Evolutionary conservation across 2,329 filamentous ascomycete species (phyloP).

Genomic region (Didymella glomerata): DNA sequence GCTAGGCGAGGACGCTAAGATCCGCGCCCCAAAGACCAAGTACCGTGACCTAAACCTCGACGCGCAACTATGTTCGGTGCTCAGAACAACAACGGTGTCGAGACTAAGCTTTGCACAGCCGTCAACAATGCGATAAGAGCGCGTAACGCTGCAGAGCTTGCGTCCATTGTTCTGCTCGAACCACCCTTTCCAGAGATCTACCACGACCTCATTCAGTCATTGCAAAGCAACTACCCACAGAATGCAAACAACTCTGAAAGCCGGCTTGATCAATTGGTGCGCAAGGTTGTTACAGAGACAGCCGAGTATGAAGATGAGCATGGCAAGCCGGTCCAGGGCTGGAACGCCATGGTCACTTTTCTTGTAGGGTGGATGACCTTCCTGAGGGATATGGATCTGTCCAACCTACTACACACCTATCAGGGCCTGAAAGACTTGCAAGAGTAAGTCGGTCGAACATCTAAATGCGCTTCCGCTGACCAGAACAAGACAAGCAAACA

Average conservation of each 20-base stretch:
- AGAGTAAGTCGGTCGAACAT: slow-evolving; percentile 65
- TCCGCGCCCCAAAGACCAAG: slow-evolving; percentile 2
- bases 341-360: slow-evolving; percentile 81
- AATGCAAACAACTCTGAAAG: slow-evolving; percentile 30
- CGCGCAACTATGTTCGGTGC: slow-evolving; percentile 33
- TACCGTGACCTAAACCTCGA: slow-evolving; percentile 20
- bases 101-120: slow-evolving; percentile 38
- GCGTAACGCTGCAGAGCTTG: slow-evolving; percentile 35
- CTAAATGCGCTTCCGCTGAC: slow-evolving; percentile 9
- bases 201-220: slow-evolving; percentile 38
- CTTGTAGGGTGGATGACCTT: slow-evolving; percentile 83
- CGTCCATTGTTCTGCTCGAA: slow-evolving; percentile 42
- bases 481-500: slow-evolving; percentile 71
- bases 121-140: slow-evolving; percentile 40
- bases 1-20: slow-evolving; percentile 17
- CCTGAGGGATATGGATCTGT: slow-evolving; percentile 79
- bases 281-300: slow-evolving; percentile 52
- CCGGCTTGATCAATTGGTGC: slow-evolving; percentile 38
- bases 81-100: slow-evolving; percentile 34
- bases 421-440: slow-evolving; percentile 76
- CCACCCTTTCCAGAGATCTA: slow-evolving; percentile 41
- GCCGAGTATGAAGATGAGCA: slow-evolving; percentile 66
- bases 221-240: slow-evolving; percentile 37
- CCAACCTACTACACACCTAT: slow-evolving; percentile 78
- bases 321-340: slow-evolving; percentile 64